A percentile compares a stretch with the other conserved stretches of the same genome.
Evolutionary conservation across 1,139 yeast genomes (phyloP).

Genomic region (Chernovozyma aurita): DNA sequence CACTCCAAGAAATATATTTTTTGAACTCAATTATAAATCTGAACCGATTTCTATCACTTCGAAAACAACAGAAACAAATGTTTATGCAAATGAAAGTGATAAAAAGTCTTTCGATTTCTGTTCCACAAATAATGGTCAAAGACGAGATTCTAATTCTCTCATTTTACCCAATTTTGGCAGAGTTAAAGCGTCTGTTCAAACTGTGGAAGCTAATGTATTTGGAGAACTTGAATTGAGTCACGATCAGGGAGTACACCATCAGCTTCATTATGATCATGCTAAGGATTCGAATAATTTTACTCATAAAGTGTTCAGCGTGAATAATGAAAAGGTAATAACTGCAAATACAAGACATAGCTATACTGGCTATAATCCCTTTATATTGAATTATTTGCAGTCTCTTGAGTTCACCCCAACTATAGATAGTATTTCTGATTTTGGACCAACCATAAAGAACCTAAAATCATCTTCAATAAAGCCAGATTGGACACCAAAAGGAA

Average conservation of each 20-base stretch:
- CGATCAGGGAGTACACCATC: slow-evolving; percentile 14
- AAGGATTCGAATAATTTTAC: slow-evolving; percentile 11
- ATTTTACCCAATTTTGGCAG: slow-evolving; percentile 30
- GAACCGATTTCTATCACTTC: slow-evolving; percentile 25
- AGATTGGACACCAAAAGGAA: slow-evolving; percentile 39
- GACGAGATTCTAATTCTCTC: slow-evolving; percentile 19
- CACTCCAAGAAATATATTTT: slow-evolving; percentile 62
- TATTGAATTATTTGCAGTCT: slow-evolving; percentile 51
- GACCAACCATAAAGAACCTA: slow-evolving; percentile 22
- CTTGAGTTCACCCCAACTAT: slow-evolving; percentile 54
- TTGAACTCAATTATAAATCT: slow-evolving; percentile 51
- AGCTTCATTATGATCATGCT: slow-evolving; percentile 14
- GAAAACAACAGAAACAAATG: slow-evolving; percentile 10
- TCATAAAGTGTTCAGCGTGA: slow-evolving; percentile 33
- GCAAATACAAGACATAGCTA: slow-evolving; percentile 51
- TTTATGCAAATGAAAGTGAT: not conserved
- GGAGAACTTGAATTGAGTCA: slow-evolving; percentile 48
- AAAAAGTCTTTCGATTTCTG: not conserved
- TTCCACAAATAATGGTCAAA: not conserved
- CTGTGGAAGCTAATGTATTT: slow-evolving; percentile 56
- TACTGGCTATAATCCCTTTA: slow-evolving; percentile 61
- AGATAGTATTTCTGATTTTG: slow-evolving; percentile 69
- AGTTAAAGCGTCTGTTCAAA: slow-evolving; percentile 49
- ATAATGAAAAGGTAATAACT: slow-evolving; percentile 32
- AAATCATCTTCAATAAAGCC: slow-evolving; percentile 2